Percentiles rank a stretch among this genome's conserved stretches.
phyloP scores from a whole-genome alignment of 2,329 filamentous ascomycete species.

The Fusarium longipes region DNA sequence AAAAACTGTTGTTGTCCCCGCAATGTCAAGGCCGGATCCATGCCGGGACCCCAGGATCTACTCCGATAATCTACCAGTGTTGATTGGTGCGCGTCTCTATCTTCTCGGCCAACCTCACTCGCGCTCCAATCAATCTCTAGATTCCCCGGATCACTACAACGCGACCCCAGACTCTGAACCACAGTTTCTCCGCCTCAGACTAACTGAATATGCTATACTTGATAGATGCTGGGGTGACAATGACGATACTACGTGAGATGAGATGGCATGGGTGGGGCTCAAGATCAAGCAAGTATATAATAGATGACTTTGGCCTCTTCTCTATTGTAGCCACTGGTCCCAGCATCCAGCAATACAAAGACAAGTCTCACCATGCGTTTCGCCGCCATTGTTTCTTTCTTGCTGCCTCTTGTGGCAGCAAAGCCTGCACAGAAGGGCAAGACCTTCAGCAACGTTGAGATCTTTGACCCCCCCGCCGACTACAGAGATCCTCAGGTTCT shows the following conservation, averaged over 20 bases:
- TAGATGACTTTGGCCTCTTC: not conserved
- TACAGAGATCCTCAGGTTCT: conserved; percentile 58
- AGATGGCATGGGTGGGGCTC: conserved; percentile 15
- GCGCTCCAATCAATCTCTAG: conserved; percentile 35
- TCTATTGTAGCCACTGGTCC: not conserved
- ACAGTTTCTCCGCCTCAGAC: conserved; percentile 28
- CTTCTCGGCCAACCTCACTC: not conserved
- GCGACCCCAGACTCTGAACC: conserved; percentile 19
- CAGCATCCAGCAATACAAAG: conserved; percentile 11
- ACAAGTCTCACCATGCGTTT: conserved; percentile 32
- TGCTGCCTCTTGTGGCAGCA: conserved; percentile 34
- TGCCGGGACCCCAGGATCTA: conserved; percentile 11
- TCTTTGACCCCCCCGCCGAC: conserved; percentile 56
- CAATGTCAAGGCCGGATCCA: conserved; percentile 14
- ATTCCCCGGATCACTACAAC: conserved; percentile 27
- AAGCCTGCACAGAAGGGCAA: conserved; percentile 23
- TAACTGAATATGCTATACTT: not conserved
- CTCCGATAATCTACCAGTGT: not conserved
- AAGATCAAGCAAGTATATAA: conserved; percentile 21
- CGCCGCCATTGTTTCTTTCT: conserved; percentile 17
- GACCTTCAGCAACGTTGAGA: conserved; percentile 48
- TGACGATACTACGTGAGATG: conserved; percentile 1
- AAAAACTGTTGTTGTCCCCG: conserved; percentile 17
- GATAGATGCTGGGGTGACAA: not conserved
- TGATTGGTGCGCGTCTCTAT: conserved; percentile 33